These are phyloP conservation scores for Zalaria obscura DNA, from an alignment of 2,329 filamentous ascomycete species.

Conservation along the genomic window DNA sequence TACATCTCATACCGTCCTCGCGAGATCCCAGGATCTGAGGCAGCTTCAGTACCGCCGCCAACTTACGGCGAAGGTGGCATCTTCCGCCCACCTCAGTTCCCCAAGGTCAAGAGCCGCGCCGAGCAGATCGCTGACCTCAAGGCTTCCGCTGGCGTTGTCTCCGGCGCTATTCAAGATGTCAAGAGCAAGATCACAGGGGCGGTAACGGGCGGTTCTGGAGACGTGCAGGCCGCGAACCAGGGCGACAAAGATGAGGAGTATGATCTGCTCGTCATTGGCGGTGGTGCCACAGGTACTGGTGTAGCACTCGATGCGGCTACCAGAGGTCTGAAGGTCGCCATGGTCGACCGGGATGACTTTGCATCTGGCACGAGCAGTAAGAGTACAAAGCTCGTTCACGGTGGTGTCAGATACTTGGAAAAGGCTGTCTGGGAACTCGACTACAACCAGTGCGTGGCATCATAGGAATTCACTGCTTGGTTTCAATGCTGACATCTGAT, in stretches of 20 bases:
- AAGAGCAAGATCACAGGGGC: conserved; percentile 28
- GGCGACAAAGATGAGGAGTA: conserved; percentile 39
- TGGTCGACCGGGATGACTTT: conserved; percentile 76
- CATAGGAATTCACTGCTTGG: background rate
- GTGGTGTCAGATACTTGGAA: conserved; percentile 71
- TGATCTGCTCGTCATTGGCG: conserved; percentile 66
- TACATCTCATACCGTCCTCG: conserved; percentile 55
- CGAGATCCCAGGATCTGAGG: conserved; percentile 56
- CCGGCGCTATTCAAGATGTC: conserved; percentile 23
- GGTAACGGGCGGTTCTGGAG: conserved; percentile 11
- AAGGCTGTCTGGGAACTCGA: conserved; percentile 79
- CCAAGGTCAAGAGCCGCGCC: conserved; percentile 44
- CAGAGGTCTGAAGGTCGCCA: conserved; percentile 62
- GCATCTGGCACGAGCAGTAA: conserved; percentile 71
- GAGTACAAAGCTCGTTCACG: conserved; percentile 77
- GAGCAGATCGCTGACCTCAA: conserved; percentile 51
- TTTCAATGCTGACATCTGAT: conserved; percentile 3
- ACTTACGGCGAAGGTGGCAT: conserved; percentile 54
- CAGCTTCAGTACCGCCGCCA: conserved; percentile 54
- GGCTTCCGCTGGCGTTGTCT: conserved; percentile 30
- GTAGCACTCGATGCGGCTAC: conserved; percentile 73
- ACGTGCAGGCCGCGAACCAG: conserved; percentile 14
- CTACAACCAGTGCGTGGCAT: conserved; percentile 50
- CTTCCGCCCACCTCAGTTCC: conserved; percentile 53
- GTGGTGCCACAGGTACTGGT: conserved; percentile 64